Evolutionary conservation across 306 rosid species (phyloP), one percentile per base, ranked within the genome.

Genomic region (Gleditsia sinensis): DNA sequence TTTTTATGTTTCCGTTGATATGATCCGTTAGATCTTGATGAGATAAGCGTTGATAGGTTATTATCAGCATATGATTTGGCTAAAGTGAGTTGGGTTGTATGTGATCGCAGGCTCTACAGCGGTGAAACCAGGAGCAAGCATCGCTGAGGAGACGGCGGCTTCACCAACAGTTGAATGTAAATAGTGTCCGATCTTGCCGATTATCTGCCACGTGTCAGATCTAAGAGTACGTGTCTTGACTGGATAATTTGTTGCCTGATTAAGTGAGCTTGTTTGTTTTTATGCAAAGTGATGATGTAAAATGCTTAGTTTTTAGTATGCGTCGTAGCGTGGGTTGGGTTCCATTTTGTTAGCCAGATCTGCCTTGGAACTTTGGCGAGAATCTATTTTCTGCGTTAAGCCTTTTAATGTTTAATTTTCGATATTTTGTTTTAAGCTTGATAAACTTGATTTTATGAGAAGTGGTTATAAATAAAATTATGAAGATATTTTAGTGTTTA

Each of bases 21-120:
- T 56, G 40, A 59, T 11, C 43, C 24, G 4, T 36, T 36, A 36
- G 42, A 36, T 36, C 42, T n/a, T n/a, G n/a, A n/a, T n/a, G n/a
- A n/a, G n/a, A n/a, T n/a, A n/a, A n/a, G n/a, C n/a, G n/a, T n/a
- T n/a, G n/a, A n/a, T n/a, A n/a, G n/a, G n/a, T n/a, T n/a, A n/a
- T n/a, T n/a, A n/a, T n/a, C n/a, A n/a, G n/a, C n/a, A 43, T 0
- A 46, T 3, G 4, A 6, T 17, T 27, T 5, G 34, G 3, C 70
- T 80, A 27, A 43, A 16, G 55, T 57, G 53, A 57, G 9, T 23
- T 5, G 16, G 54, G 69, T 23, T 61, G 37, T 59, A n/a, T 60
- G 34, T 51, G 48, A 66, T 79, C 4, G 36, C 76, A 89, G 94
- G 94, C 91, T 89, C n/a, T 89, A 89, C 85, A 89, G 94, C 13